These are phyloP conservation scores for Lachancea kluyveri DNA, from an alignment of 805 yeast genomes.

Conservation along the genomic window DNA sequence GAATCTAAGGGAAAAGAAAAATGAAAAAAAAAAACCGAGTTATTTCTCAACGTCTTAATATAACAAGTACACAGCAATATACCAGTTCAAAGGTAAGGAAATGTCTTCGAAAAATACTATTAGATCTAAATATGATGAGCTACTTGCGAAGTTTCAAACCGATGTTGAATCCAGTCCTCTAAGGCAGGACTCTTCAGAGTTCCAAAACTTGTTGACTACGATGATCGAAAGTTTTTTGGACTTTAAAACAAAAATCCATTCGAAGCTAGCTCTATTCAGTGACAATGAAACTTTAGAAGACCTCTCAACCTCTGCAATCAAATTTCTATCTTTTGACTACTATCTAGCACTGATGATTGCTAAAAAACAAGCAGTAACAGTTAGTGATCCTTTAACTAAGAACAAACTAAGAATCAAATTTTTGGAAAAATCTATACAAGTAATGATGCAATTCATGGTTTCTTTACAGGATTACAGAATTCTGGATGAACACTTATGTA, in stretches of 20 bases:
- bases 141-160: slow-evolving; percentile 14
- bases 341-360: slow-evolving; percentile 41
- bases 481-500: slow-evolving; percentile 33
- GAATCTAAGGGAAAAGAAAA: no score
- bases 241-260: slow-evolving; percentile 37
- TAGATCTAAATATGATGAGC: slow-evolving; percentile 15
- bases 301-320: slow-evolving; percentile 54
- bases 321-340: slow-evolving; percentile 53
- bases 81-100: not conserved
- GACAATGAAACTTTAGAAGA: slow-evolving; percentile 68
- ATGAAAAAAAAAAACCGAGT: no score
- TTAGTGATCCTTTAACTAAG: slow-evolving; percentile 10
- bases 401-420: slow-evolving; percentile 29
- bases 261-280: slow-evolving; percentile 57
- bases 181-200: slow-evolving; percentile 39
- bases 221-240: slow-evolving; percentile 38
- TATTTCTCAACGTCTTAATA: no score
- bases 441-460: slow-evolving; percentile 41
- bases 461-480: slow-evolving; percentile 40
- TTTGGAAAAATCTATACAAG: slow-evolving; percentile 37
- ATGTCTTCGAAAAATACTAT: slow-evolving; percentile 20
- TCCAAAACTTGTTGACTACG: slow-evolving; percentile 33
- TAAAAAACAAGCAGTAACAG: slow-evolving; percentile 21
- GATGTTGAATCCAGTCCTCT: slow-evolving; percentile 18
- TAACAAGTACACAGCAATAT: not conserved